Evolutionary conservation across 176 grass and related monocot species (phyloP), one percentile per base, ranked within the genome.

Genomic region (Phragmites australis): DNA sequence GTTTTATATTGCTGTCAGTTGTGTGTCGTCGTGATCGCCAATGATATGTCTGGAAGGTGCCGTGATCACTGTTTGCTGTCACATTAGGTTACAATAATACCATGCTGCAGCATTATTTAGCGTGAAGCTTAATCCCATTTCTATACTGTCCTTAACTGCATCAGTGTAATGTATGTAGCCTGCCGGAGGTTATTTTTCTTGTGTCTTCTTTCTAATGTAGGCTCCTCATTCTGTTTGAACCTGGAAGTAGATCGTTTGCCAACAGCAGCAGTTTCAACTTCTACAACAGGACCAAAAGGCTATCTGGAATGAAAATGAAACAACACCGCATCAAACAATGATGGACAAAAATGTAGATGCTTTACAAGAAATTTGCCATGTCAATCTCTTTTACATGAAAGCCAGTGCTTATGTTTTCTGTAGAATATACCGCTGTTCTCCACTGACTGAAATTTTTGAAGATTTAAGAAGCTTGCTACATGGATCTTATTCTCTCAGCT

Each of bases 401-500:
- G 9, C 44, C 27, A 30, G 26, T 68, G 34, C 29, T 76, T 46
- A 64, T 75, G 34, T 46, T 32, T 68, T 43, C 2, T 2, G 3
- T 67, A 42, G 77, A 79, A 83, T 59, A 60, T 79, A 74, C 60
- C 48, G 43, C 21, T 79, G 68, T 60, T 60, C 75, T 48, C 41
- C 59, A 65, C 34, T 47, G 9, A 70, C 48, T 17, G 14, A 46
- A 56, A 37, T 25, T 16, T 77, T 81, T 21, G 13, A n/a, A 42
- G 65, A 82, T 22, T 42, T 58, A 85, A 89, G 83, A 22, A 59
- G 73, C 58, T 59, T 59, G 48, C 56, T 63, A 15, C 34, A 34
- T 60, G 47, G 72, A 72, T 77, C 59, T 80, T 57, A 82, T 54
- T 76, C 81, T 79, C 70, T 85, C 41, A 37, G 63, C 39, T 53